phyloP scores from a whole-genome alignment of 306 rosid species.

The Vigna hirtella region DNA sequence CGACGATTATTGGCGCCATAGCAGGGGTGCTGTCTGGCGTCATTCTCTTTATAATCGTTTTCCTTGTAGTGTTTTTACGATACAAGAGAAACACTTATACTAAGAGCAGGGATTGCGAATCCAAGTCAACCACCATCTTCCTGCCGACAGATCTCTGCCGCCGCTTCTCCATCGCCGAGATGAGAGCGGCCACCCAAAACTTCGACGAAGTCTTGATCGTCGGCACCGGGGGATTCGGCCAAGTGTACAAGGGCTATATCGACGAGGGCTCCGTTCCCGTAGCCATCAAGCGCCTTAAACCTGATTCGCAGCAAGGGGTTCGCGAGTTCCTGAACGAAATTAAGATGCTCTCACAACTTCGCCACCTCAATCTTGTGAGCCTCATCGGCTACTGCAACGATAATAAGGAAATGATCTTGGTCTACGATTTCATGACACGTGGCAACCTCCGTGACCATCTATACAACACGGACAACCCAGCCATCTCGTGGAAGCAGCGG shows the following conservation, averaged over 20 bases:
- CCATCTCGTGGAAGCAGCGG: constrained; percentile 53
- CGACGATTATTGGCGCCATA: background rate
- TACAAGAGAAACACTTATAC: background rate
- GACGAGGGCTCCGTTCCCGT: constrained; percentile 23
- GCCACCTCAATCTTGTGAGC: constrained; percentile 49
- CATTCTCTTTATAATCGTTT: background rate
- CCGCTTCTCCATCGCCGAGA: constrained; percentile 40
- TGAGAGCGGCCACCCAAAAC: constrained; percentile 45
- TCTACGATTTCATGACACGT: constrained; percentile 59
- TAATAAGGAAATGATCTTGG: constrained; percentile 47
- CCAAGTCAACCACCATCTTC: background rate
- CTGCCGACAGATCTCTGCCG: constrained; percentile 35
- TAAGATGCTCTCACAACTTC: constrained; percentile 53
- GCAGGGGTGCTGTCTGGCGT: background rate
- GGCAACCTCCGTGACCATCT: constrained; percentile 63
- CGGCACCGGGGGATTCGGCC: constrained; percentile 55
- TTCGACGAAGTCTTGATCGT: constrained; percentile 47
- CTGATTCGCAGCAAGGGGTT: constrained; percentile 50
- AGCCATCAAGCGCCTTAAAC: constrained; percentile 50
- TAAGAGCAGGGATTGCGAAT: background rate
- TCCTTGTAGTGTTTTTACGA: background rate
- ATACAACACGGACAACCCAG: constrained; percentile 36
- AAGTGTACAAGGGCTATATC: constrained; percentile 59
- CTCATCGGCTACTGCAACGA: constrained; percentile 53
- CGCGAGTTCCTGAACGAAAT: constrained; percentile 55